Evolutionary conservation across 75 land plant genomes (phyloP).

Genomic region (Sequoia sempervirens): DNA sequence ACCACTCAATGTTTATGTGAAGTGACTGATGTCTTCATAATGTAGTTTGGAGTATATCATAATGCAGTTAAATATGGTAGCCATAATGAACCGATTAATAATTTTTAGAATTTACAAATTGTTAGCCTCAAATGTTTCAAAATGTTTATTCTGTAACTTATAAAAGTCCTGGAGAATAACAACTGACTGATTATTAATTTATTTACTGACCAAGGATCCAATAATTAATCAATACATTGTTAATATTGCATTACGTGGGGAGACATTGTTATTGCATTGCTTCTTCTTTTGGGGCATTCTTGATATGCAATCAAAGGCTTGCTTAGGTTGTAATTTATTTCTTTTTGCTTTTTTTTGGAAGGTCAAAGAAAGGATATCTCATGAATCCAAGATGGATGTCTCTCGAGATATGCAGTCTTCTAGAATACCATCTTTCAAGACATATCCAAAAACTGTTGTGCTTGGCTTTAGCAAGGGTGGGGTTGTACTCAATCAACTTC

Average conservation of each 20-base stretch:
- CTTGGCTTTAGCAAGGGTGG: conserved; percentile 79
- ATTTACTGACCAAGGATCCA: background rate
- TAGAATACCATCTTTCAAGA: background rate
- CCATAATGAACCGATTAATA: background rate
- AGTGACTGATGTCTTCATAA: background rate
- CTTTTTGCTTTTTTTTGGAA: background rate
- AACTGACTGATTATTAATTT: background rate
- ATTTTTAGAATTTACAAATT: background rate
- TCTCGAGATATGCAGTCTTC: conserved; percentile 2
- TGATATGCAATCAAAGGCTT: background rate
- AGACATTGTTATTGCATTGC: background rate
- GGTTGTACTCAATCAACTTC: conserved; percentile 59
- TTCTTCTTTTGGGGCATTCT: background rate
- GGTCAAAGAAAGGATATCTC: conserved; percentile 12
- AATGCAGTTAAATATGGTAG: background rate
- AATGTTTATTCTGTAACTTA: background rate
- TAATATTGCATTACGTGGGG: background rate
- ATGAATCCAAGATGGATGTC: background rate
- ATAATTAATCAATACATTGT: background rate
- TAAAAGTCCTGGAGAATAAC: background rate
- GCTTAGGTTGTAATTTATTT: background rate
- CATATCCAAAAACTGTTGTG: conserved; percentile 29
- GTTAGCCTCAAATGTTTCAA: background rate
- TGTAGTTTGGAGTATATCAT: background rate
- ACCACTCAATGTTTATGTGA: background rate